Base-by-base conservation (phyloP, 352 stramenopile species). In the Globisporangium iwayamae region DNA sequence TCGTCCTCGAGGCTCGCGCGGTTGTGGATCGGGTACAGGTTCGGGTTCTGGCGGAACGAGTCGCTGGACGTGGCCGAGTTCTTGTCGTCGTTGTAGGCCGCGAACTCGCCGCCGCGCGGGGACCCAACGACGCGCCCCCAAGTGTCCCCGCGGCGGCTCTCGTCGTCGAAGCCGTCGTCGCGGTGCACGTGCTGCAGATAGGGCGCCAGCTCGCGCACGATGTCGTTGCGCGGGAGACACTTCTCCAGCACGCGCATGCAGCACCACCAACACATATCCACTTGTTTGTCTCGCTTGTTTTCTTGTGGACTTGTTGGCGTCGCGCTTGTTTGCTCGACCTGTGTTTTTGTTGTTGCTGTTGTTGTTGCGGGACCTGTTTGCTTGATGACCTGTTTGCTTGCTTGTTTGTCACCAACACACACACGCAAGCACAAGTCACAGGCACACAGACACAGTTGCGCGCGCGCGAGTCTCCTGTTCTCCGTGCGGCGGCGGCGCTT, bases 171-270 rank as follows among this genome's bases (percentile, higher is more conserved):
- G 36, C 62, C 60, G 66, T 93, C 85, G 39, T 93, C 85, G 50
- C 78, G 76, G 64, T 93, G 85, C 28, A 91, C 84, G 65, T 95
- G 83, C 78, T 95, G 81, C 55, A 95, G 62, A 62, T 95, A 95
- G 30, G 87, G 87, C 65, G 85, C 85, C 46, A 95, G 73, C 63
- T 95, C 87, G 39, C 85, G 81, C 60, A 95, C 87, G 39, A 95
- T 95, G 67, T 95, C 87, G 66, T 95, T 95, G 32, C 85, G 85
- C 39, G 87, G 87, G 52, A 95, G 70, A 63, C 85, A 94, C 62
- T 90, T 90, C 66, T 95, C 86, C 66, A 95, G 61, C 53, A 93
- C 78, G 65, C 85, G 87, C 83, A 95, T 95, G 62, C 87, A 95
- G 69, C 87, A 95, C 85, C 86, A 92, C 87, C 87, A 95, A 66